A percentile compares a stretch with the other conserved stretches of the same genome.
Evolutionary conservation across 2,329 filamentous ascomycete genomes (phyloP).

Genomic region (Nothophoma quercina): DNA sequence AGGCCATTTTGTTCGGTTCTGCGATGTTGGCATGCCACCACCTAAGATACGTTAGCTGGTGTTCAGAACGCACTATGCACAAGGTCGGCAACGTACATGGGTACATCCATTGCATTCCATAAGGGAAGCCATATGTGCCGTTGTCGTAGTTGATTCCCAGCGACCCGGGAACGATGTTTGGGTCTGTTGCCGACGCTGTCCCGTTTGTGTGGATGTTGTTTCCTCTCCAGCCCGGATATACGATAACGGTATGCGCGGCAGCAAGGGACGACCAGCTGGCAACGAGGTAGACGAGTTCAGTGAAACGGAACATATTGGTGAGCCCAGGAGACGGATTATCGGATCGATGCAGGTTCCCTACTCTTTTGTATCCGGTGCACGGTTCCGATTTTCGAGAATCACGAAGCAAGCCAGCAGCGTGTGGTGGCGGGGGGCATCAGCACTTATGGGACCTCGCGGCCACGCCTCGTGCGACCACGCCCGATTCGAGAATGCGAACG

Average conservation of each 20-base stretch:
- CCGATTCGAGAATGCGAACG: slow-evolving; percentile 19
- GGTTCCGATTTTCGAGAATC: slow-evolving; percentile 11
- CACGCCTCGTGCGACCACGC: slow-evolving; percentile 32
- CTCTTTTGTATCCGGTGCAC: slow-evolving; percentile 13
- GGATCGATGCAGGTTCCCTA: slow-evolving; percentile 1
- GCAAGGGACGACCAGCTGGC: slow-evolving; percentile 53
- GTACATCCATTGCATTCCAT: slow-evolving; percentile 95
- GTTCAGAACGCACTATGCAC: not conserved
- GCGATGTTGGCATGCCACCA: slow-evolving; percentile 78
- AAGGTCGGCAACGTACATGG: slow-evolving; percentile 71
- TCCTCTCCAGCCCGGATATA: slow-evolving; percentile 85
- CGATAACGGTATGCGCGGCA: slow-evolving; percentile 80
- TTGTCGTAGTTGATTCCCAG: slow-evolving; percentile 57
- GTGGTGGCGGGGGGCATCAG: slow-evolving; percentile 40
- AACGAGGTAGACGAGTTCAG: slow-evolving; percentile 41
- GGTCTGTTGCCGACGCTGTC: slow-evolving; percentile 55
- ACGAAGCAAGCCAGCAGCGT: slow-evolving; percentile 27
- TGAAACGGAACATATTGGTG: slow-evolving; percentile 45
- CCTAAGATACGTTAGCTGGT: slow-evolving; percentile 61
- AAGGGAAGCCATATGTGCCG: slow-evolving; percentile 68
- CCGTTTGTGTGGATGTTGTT: slow-evolving; percentile 84
- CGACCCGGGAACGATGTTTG: slow-evolving; percentile 46
- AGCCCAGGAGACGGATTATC: not conserved
- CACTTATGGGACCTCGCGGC: slow-evolving; percentile 35
- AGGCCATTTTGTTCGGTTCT: slow-evolving; percentile 93